phyloP scores from a whole-genome alignment of 176 grass and related monocot genomes.

The Guadua angustifolia region DNA sequence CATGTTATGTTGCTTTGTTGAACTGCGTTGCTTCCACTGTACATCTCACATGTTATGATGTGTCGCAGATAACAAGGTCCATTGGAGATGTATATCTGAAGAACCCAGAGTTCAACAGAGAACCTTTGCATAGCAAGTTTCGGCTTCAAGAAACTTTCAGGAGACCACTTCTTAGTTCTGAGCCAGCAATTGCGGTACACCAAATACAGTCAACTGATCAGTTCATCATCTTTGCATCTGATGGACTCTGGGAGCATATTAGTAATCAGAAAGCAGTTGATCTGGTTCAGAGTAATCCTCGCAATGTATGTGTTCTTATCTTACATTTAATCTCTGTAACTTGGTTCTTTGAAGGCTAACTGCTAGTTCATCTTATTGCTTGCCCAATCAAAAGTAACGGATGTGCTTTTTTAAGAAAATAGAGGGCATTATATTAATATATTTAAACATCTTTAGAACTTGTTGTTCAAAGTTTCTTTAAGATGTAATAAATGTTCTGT shows the following conservation, averaged over 20 bases:
- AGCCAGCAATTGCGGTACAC: slow-evolving; percentile 75
- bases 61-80: slow-evolving; percentile 82
- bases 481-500: slow-evolving; percentile 20
- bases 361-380: slow-evolving; percentile 28
- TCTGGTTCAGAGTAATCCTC: slow-evolving; percentile 67
- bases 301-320: slow-evolving; percentile 71
- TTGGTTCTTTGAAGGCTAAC: slow-evolving; percentile 23
- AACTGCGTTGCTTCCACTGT: slow-evolving; percentile 1
- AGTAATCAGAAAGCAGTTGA: slow-evolving; percentile 88
- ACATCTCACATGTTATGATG: slow-evolving; percentile 30
- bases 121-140: slow-evolving; percentile 74
- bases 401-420: slow-evolving; percentile 16
- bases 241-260: slow-evolving; percentile 96
- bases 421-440: not conserved
- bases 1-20: slow-evolving; percentile 22
- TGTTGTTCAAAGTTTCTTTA: not conserved
- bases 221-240: slow-evolving; percentile 95
- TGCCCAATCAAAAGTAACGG: slow-evolving; percentile 3
- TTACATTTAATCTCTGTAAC: slow-evolving; percentile 38
- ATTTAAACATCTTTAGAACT: slow-evolving; percentile 19
- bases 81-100: slow-evolving; percentile 97
- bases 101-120: slow-evolving; percentile 79
- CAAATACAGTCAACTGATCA: slow-evolving; percentile 66
- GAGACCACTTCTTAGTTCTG: slow-evolving; percentile 76
- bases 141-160: slow-evolving; percentile 64